Evolutionary conservation across 2,329 filamentous ascomycete genomes (phyloP), one percentile per base, ranked within the genome.

Genomic region (Nemania serpens): DNA sequence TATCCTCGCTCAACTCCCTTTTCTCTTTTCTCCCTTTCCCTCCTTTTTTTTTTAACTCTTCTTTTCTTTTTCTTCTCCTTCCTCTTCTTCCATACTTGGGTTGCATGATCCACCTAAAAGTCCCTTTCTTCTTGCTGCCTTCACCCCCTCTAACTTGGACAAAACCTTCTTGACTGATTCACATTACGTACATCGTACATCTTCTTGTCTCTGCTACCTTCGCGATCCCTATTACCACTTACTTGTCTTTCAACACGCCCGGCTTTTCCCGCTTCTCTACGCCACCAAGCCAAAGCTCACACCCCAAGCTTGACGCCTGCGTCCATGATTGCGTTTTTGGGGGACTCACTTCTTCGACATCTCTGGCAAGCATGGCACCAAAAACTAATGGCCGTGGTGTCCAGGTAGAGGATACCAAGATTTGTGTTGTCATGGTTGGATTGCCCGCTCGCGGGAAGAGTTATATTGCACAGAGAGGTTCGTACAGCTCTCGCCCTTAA

Each of bases 361-460:
- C 62, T 61, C 58, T 59, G 63, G 70, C 68, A 70, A 70, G 20
- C 54, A 74, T 74, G 72, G 70, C 71, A 64, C 70, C 69, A 54
- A 61, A 62, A 74, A 80, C 82, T 81, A 88, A 88, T 75, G 88
- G 89, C 68, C 79, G 86, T 70, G 90, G 89, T 72, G 84, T 93
- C 67, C 90, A 96, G 91, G 91, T 91, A 71, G 94, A 98, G 82
- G 93, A 97, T 77, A 94, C 91, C 63, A 91, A 91, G 76, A 96
- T 99, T 80, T 98, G 94, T 77, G 93, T 99, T 66, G 93, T 99
- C 71, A 98, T 99, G 95, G 95, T 99, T 62, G 95, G 95, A 68
- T 83, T 99, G 74, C 95, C 95, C 57, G 95, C 95, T 63, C 85
- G 95, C 69, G 95, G 95, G 73, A 99, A 99, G 84, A 97, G 92